These are phyloP conservation scores for Sicyos baderoa DNA, from an alignment of 306 rosid genomes.

Conservation along the genomic window DNA sequence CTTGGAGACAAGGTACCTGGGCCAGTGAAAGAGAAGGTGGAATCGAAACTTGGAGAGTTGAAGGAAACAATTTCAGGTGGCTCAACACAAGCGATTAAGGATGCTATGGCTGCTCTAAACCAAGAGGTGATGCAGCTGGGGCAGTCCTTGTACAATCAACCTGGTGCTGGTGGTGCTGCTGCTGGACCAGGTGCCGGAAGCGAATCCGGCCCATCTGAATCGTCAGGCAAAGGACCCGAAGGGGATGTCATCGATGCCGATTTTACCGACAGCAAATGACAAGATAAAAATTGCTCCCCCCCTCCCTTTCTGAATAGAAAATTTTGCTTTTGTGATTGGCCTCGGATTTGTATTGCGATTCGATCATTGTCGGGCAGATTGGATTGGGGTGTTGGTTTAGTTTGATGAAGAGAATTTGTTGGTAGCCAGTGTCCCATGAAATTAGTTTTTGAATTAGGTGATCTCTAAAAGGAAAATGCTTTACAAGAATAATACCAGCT, in stretches of 20 bases:
- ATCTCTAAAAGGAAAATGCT: constrained; percentile 7
- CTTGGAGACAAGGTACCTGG: constrained; percentile 85
- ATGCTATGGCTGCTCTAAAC: constrained; percentile 81
- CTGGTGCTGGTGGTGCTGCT: constrained; percentile 22
- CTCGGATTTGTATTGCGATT: neutral
- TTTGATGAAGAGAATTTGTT: neutral
- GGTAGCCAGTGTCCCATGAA: constrained; percentile 15
- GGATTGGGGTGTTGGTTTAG: constrained; percentile 4
- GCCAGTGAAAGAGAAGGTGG: constrained; percentile 89
- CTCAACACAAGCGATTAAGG: constrained; percentile 67
- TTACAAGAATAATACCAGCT: neutral
- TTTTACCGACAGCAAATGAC: constrained; percentile 69
- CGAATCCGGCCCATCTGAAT: constrained; percentile 60
- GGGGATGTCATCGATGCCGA: constrained; percentile 90
- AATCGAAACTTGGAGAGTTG: constrained; percentile 70
- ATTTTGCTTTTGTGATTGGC: neutral
- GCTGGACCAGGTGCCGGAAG: constrained; percentile 43
- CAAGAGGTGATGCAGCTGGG: constrained; percentile 97
- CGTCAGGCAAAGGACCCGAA: constrained; percentile 56
- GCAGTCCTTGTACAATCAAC: constrained; percentile 83
- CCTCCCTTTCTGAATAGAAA: neutral
- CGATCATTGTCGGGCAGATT: neutral
- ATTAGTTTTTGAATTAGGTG: neutral
- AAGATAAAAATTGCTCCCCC: neutral
- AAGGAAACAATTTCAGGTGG: constrained; percentile 72